Base-by-base conservation (phyloP, 352 stramenopile genomes). In the Plasmopara halstedii region DNA sequence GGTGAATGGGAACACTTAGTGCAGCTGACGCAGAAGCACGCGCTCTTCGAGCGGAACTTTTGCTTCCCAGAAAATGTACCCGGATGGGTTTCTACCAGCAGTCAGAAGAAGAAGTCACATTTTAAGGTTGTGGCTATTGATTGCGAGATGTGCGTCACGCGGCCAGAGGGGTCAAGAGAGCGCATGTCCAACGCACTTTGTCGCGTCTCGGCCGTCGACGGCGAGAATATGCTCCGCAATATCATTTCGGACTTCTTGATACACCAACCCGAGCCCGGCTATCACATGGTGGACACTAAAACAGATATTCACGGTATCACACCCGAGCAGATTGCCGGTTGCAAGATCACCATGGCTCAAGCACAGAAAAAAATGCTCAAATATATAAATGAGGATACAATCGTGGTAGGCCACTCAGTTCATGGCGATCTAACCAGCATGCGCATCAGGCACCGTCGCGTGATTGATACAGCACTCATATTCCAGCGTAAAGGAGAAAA, bases 121-220 rank as follows among this genome's bases (percentile, higher is more conserved):
- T 58, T 86, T 15, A 76, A 80, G 51, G 74, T 92, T 37, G 62
- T 91, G 15, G 82, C 82, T 18, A 21, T 94, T 21, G 82, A 94
- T 69, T 94, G 82, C 50, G 82, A 94, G 40, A 94, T 94, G 82
- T 94, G 82, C 48, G 72, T 90, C 14, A 90, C 71, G 10, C 55
- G 50, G 42, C 9, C 63, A 7, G 35, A 73, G 11, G 22, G 32
- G 21, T 46, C 47, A 2, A 33, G 15, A 7, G 50, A 73, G 17
- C 57, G 58, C 36, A 70, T 69, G 17, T 67, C 70, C 32, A 85
- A 79, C 37, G 69, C 82, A 19, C 42, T 94, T n/a, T 83, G 71
- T 27, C 80, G 82, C 25, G 80, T 94, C 3, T 89, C 82, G n/a
- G 74, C 74, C 2, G 67, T 94, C 25, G 67, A 94, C 37, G 82